Base-by-base conservation (phyloP, 805 yeast genomes). In the Starmerella gropengiesseri region DNA sequence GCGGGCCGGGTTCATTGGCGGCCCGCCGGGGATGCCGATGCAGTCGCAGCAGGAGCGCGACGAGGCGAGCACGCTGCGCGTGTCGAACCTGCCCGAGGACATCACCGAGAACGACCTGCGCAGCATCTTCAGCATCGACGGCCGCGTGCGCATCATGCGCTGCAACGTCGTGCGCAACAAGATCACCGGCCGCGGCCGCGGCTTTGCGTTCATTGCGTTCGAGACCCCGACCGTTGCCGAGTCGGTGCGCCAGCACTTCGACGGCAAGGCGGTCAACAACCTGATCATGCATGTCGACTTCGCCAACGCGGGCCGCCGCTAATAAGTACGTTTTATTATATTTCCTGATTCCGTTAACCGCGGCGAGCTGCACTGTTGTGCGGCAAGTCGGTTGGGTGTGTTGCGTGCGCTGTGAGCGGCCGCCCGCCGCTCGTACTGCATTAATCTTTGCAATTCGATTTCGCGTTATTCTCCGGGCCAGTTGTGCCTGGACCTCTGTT, bases 101-200 rank as follows among this genome's bases (percentile, higher is more conserved):
- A 89, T 86, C 45, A 77, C 76, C 57, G 97, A 91, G 63, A 80
- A 75, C 51, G 78, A 77, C 66, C 66, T 91, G 55, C 75, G 87
- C 58, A 68, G 67, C 55, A 79, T 79, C 60, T 74, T 91, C 79
- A 56, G 74, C 70, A 16, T 19, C 35, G 20, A 31, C 35, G 26
- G 20, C 17, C 50, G 74, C 67, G 61, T 79, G 69, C 56, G 75
- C 68, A 68, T 74, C 46, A 75, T 74, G 57, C 81, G 95, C 67
- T 82, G 81, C 53, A 80, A 81, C 50, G 71, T 91, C 46, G 86
- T 86, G 47, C 81, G 83, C 69, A 83, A 86, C 67, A 81, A 85
- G 67, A 94, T 82, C 56, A 91, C 97, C 21, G 91, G 94, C 52
- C 80, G 79, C 64, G 82, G 95, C 34, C 81, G 85, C 67, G 99